Base-by-base conservation (phyloP, 2,329 filamentous ascomycete genomes). In the Hirsutella rhossiliensis region DNA sequence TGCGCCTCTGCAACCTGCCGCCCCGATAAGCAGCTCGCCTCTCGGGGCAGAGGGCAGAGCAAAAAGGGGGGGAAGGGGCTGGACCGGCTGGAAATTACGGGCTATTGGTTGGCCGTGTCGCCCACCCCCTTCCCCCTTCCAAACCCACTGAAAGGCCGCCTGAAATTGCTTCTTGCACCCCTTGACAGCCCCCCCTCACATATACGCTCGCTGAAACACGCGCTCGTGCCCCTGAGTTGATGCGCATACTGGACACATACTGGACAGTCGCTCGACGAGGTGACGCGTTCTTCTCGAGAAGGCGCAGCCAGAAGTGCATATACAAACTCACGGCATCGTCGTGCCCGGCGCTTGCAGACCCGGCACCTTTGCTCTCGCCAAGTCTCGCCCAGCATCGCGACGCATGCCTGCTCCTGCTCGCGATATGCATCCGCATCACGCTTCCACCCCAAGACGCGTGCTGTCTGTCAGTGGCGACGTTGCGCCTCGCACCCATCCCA, bases 91-190 rank as follows among this genome's bases (percentile, higher is more conserved):
- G 49, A 44, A 45, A 48, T 49, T 49, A 42, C 45, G 50, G 47
- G 37, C 44, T 46, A 40, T 23, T 43, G 47, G 50, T 52, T 54
- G 52, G 51, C 47, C 44, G 46, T 41, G 47, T 49, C 45, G 46
- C 47, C 44, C 47, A 28, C 34, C 28, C 13, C n/a, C n/a, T n/a
- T n/a, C 27, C 34, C 41, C 31, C 31, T 30, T 12, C 28, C 39
- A 48, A 45, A 44, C 44, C 50, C 52, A 49, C 45, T 50, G 46
- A 34, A 36, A n/a, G n/a, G 41, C 48, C 45, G 34, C 42, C 41
- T 52, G 48, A 56, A 54, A 53, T 56, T 53, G 48, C 48, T 43
- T 49, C 44, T 46, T 39, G 45, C 46, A 48, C 48, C 49, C 50
- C 43, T 47, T 43, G 49, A 45, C 48, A 39, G 40, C 38, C 48